phyloP scores from a whole-genome alignment of 1,284 basidiomycete species.

The Ceratobasidium sp. region DNA sequence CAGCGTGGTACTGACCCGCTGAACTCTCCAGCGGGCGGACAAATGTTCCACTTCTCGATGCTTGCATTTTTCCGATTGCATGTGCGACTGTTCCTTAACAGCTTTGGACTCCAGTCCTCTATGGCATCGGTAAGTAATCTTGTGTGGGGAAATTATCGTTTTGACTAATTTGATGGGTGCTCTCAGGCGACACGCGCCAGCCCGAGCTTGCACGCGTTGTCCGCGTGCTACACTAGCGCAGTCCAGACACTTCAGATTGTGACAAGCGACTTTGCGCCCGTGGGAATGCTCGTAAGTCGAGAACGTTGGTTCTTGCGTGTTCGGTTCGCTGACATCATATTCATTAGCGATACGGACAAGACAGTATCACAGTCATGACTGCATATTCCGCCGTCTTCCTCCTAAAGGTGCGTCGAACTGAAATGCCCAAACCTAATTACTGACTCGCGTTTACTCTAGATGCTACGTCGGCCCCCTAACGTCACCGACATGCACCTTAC shows the following conservation, averaged over 20 bases:
- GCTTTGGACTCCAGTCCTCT: constrained; percentile 75
- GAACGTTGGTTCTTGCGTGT: constrained; percentile 13
- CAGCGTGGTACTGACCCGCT: neutral
- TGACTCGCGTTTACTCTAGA: constrained; percentile 32
- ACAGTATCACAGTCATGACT: constrained; percentile 82
- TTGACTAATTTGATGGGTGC: constrained; percentile 9
- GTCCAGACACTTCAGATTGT: constrained; percentile 73
- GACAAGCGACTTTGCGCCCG: constrained; percentile 73
- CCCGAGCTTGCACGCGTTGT: constrained; percentile 73
- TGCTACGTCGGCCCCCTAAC: constrained; percentile 44
- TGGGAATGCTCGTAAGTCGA: constrained; percentile 73
- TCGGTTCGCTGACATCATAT: neutral
- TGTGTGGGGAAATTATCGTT: neutral
- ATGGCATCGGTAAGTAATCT: constrained; percentile 62
- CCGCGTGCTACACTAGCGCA: constrained; percentile 75
- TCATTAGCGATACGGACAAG: constrained; percentile 80
- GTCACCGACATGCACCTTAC: constrained; percentile 39
- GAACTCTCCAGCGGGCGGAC: constrained; percentile 63
- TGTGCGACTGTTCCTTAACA: constrained; percentile 81
- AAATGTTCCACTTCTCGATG: constrained; percentile 76
- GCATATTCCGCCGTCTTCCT: constrained; percentile 83
- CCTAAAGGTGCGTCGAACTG: constrained; percentile 64
- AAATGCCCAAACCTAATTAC: neutral
- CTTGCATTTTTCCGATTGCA: constrained; percentile 78
- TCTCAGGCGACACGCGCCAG: constrained; percentile 55